Evolutionary conservation across 805 yeast species (phyloP), one percentile per base, ranked within the genome.

Genomic region (Yarrowia deformans): DNA sequence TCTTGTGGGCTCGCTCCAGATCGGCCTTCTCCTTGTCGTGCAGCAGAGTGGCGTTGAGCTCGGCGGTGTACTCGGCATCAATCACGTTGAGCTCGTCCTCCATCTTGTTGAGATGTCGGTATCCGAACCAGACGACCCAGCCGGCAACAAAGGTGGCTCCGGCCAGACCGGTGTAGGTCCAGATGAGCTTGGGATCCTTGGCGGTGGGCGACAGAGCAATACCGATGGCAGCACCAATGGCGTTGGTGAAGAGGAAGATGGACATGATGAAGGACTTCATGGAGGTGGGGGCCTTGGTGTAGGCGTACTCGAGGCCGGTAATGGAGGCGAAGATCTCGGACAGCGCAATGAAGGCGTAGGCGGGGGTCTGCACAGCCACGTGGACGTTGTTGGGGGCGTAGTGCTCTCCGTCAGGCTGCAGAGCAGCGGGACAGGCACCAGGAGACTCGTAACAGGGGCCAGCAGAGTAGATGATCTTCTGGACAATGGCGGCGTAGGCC

Each of bases 241-340:
- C 95, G 72, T 83, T 87, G 50, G 90, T 89, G 69, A 90, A 79
- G 75, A 90, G 82, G 81, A 88, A 90, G 66, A 87, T 71, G 8
- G 81, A 73, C 87, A 87, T 86, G 74, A 87, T 84, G 75, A 87
- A 84, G 16, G 89, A 84, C 77, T 86, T 86, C 90, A 87, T 87
- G 63, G 84, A 79, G 9, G 83, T 83, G 50, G 95, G 95, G 7
- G 95, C 94, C 80, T 90, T 88, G 35, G 93, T 87, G 80, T 89
- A 90, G 19, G 96, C 96, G 76, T 89, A 90, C 80, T 90, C 95
- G 73, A 89, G 84, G 74, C 94, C 95, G 29, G 95, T 90, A 74
- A 90, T 85, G 67, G 90, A 88, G 40, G 93, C 93, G 73, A 90
- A 84, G 72, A 90, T 90, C 79, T 90, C 96, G 18, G 93, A 86